Evolutionary conservation across 169 alveolate genomes (phyloP).

Genomic region (Eimeria zaria): DNA sequence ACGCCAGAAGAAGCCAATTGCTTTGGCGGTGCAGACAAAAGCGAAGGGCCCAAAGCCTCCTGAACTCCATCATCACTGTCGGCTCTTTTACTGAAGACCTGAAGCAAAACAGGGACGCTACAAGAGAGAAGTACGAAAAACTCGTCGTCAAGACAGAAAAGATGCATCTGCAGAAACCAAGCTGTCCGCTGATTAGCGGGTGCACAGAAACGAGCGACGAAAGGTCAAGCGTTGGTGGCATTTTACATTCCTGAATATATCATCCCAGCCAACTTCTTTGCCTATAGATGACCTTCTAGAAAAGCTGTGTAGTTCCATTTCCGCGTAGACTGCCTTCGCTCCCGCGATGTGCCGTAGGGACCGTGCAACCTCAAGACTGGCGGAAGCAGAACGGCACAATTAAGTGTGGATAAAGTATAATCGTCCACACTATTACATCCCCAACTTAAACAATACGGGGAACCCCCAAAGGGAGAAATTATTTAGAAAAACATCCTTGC

Average conservation of each 20-base stretch:
- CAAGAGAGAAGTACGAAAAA: background rate
- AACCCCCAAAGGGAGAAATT: background rate
- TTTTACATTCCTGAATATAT: constrained; percentile 62
- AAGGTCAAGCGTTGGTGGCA: background rate
- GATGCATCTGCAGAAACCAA: background rate
- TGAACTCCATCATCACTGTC: constrained; percentile 35
- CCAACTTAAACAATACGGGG: background rate
- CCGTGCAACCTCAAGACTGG: background rate
- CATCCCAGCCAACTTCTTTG: constrained; percentile 79
- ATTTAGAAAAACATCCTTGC: background rate
- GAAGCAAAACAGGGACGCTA: background rate
- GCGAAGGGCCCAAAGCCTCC: background rate
- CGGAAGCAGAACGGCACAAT: background rate
- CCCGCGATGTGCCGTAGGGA: background rate
- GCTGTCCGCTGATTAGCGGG: background rate
- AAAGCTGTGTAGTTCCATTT: constrained; percentile 19
- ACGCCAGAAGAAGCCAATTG: background rate
- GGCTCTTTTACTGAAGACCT: constrained; percentile 13
- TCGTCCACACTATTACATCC: background rate
- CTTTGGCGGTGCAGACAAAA: background rate
- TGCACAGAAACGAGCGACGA: background rate
- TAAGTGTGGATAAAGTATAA: background rate
- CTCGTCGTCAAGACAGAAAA: background rate
- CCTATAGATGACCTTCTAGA: constrained; percentile 21
- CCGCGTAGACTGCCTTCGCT: background rate